phyloP scores from a whole-genome alignment of 441 rosid genomes.

The Brassica hybrid region DNA sequence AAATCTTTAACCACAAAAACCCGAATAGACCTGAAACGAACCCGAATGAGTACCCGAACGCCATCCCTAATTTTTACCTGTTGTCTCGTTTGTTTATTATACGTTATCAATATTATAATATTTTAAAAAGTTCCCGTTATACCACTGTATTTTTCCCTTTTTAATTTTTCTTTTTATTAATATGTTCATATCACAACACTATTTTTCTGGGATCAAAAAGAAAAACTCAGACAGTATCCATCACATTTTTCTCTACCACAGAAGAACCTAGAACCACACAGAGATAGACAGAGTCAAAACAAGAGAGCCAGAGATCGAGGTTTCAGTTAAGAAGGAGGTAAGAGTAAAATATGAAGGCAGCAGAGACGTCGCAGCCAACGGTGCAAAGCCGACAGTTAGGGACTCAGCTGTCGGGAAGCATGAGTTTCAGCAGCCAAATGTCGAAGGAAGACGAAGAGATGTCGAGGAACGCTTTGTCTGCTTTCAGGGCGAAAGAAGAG shows the following conservation, averaged over 20 bases:
- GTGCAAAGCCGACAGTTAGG: slow-evolving; percentile 57
- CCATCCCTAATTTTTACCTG: too few relatives aligned
- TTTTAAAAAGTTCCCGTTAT: slow-evolving; percentile 30
- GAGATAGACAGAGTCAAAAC: slow-evolving; percentile 26
- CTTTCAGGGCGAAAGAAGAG: slow-evolving; percentile 86
- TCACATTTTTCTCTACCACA: slow-evolving; percentile 34
- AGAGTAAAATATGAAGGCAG: slow-evolving; percentile 33
- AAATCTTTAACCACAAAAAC: too few relatives aligned
- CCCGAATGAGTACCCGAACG: too few relatives aligned
- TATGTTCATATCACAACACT: slow-evolving; percentile 35
- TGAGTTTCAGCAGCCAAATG: too few relatives aligned
- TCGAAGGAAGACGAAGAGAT: too few relatives aligned
- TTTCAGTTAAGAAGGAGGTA: slow-evolving; percentile 23
- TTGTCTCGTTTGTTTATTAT: slow-evolving; percentile 13
- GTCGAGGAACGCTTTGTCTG: slow-evolving; percentile 78
- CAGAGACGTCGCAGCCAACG: slow-evolving; percentile 52
- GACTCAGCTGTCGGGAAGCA: slow-evolving; percentile 60
- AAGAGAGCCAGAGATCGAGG: slow-evolving; percentile 29
- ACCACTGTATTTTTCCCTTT: background rate
- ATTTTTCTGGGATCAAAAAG: slow-evolving; percentile 22
- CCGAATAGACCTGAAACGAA: too few relatives aligned
- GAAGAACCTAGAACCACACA: slow-evolving; percentile 36
- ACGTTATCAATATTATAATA: slow-evolving; percentile 10
- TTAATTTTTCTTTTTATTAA: background rate
- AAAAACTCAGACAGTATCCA: slow-evolving; percentile 17